Conservation (phyloP, 768 basidiomycete species). For the Macrolepiota albuminosa region DNA sequence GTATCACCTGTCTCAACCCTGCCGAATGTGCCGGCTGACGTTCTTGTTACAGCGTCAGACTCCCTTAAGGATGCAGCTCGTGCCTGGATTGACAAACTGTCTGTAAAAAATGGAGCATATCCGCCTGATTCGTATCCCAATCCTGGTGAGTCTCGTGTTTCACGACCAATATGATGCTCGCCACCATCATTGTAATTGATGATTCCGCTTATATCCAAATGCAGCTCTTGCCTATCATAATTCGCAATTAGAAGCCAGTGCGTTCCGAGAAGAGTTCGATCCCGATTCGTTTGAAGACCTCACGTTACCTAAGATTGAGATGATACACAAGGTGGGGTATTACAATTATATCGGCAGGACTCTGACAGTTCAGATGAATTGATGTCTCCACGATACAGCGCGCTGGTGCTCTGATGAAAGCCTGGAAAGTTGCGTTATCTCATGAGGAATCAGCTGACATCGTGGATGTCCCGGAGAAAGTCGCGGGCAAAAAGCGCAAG, state of each 20-base stretch:
- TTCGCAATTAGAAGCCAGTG: conserved; percentile 85
- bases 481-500: conserved; percentile 61
- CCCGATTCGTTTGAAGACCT: conserved; percentile 73
- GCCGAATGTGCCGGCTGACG: conserved; percentile 2
- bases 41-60: conserved; percentile 52
- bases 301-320: conserved; percentile 70
- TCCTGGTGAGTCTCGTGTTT: conserved; percentile 56
- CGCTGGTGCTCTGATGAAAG: conserved; percentile 61
- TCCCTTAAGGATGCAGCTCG: conserved; percentile 61
- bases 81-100: conserved; percentile 74
- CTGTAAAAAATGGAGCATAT: conserved; percentile 74
- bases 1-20: conserved; percentile 21
- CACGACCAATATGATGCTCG: conserved; percentile 1
- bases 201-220: conserved; percentile 4
- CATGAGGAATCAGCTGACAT: conserved; percentile 61
- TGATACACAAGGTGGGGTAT: conserved; percentile 68
- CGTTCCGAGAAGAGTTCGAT: conserved; percentile 89
- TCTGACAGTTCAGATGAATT: conserved; percentile 4
- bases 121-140: conserved; percentile 89
- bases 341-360: conserved; percentile 29
- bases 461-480: conserved; percentile 32
- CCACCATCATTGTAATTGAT: conserved; percentile 1
- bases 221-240: conserved; percentile 84
- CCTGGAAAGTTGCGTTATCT: conserved; percentile 63
- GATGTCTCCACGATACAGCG: conserved; percentile 34